Evolutionary conservation across 306 rosid species (phyloP), one percentile per base, ranked within the genome.

Genomic region (Fragaria nilgerrensis): DNA sequence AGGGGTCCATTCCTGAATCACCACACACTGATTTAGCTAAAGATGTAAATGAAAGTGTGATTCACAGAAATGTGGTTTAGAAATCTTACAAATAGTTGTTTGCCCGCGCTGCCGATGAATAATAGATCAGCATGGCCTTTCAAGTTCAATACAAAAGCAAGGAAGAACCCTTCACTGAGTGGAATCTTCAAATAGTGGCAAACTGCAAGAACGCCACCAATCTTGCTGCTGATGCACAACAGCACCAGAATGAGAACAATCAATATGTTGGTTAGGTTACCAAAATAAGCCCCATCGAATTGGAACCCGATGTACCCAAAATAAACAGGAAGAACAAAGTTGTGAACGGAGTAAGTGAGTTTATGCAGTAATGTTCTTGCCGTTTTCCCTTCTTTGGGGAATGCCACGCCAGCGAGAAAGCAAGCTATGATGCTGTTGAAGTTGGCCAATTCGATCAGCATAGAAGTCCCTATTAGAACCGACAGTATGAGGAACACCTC

Each of bases 61-160:
- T 29, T 9, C 23, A 53, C n/a, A 77, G 32, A 59, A 64, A 2
- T 68, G 16, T 66, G 48, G 44, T 34, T 19, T 39, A 34, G 44
- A 11, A 25, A 4, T 15, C 97, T 89, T 78, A 94, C 98, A 45
- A 89, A 61, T 1, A 86, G 20, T 23, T 55, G 13, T 56, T 87
- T 92, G 15, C 96, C 85, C 41, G 97, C 77, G 14, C 84, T 81
- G 61, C 97, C 97, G 2, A 95, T 68, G 81, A 95, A 89, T 15
- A 95, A 65, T 37, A 95, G 84, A 85, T 95, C 98, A n/a, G 96
- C 97, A 86, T 95, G 91, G 5, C 97, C 98, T 79, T 91, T 92
- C 59, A 93, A 81, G 83, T 90, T 95, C 82, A 95, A 78, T 15
- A 87, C 71, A 79, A 95, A 92, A 43, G 97, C 93, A 45, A 95